A percentile compares a stretch with the other conserved stretches of the same genome.
Conservation (phyloP, 176 grass and related monocot species). For the Musa itinerans region DNA sequence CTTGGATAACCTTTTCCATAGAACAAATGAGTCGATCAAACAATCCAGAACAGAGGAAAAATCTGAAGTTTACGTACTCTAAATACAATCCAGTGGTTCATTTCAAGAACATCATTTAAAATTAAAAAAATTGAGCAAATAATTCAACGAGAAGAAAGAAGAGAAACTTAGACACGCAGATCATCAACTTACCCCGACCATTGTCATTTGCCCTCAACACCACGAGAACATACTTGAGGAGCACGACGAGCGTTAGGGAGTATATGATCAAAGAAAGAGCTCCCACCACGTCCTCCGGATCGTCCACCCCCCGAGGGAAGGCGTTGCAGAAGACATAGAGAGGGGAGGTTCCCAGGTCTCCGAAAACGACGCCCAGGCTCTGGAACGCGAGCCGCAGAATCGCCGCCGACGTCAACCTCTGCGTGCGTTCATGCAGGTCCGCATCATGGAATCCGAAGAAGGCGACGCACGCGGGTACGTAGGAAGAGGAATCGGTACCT, state of each 20-base stretch:
- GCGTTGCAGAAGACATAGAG: conserved; percentile 91
- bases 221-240: conserved; percentile 89
- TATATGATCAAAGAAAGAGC: conserved; percentile 99
- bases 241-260: conserved; percentile 83
- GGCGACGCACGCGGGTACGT: too few relatives aligned
- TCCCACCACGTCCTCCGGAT: conserved; percentile 82
- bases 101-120: too few relatives aligned
- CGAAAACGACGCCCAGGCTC: conserved; percentile 98
- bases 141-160: too few relatives aligned
- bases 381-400: conserved; percentile 79
- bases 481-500: conserved; percentile 32
- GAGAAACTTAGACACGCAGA: not conserved
- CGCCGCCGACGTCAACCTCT: conserved; percentile 71
- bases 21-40: too few relatives aligned
- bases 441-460: too few relatives aligned
- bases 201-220: conserved; percentile 94
- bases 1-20: too few relatives aligned
- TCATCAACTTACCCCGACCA: conserved; percentile 62
- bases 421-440: conserved; percentile 24
- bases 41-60: not conserved
- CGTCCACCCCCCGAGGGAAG: conserved; percentile 63
- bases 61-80: not conserved
- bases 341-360: conserved; percentile 87
- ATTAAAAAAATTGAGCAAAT: too few relatives aligned
- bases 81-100: too few relatives aligned